Evolutionary conservation across 352 stramenopile species (phyloP).

Genomic region (Phytophthora sp.): DNA sequence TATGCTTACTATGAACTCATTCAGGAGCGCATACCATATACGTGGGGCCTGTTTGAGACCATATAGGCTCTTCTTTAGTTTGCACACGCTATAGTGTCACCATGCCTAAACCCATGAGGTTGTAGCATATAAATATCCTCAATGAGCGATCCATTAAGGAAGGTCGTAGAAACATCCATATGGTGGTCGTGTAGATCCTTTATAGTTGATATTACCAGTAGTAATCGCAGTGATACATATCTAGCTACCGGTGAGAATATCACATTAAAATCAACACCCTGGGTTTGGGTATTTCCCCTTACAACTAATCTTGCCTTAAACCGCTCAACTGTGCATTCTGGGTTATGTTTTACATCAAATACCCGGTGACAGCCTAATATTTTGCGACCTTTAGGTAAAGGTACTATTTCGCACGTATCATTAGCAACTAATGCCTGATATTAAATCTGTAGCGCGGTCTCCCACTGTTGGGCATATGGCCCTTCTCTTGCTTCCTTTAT

Average conservation of each 20-base stretch:
- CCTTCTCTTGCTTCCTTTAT: background rate
- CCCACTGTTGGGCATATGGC: too few species aligned
- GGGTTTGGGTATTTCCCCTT: slow-evolving; percentile 4
- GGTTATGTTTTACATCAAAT: too few species aligned
- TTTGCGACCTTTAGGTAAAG: background rate
- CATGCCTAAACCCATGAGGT: background rate
- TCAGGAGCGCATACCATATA: slow-evolving; percentile 2
- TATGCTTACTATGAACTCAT: slow-evolving; percentile 11
- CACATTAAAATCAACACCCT: slow-evolving; percentile 4
- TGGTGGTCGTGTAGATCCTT: background rate
- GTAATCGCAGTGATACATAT: slow-evolving; percentile 7
- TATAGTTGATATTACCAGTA: background rate
- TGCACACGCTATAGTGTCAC: background rate
- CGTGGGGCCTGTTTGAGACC: background rate
- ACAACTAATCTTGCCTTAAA: slow-evolving; percentile 6
- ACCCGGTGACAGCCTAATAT: slow-evolving; percentile 13
- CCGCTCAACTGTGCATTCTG: background rate
- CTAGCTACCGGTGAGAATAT: background rate
- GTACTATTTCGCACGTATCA: background rate
- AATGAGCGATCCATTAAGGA: background rate
- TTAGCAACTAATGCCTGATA: background rate
- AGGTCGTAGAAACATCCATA: slow-evolving; percentile 3
- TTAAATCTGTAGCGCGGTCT: too few species aligned
- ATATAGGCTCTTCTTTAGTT: background rate
- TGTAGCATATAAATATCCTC: slow-evolving; percentile 5